Evolutionary conservation across 306 rosid species (phyloP).

Genomic region (Malus sieversii): DNA sequence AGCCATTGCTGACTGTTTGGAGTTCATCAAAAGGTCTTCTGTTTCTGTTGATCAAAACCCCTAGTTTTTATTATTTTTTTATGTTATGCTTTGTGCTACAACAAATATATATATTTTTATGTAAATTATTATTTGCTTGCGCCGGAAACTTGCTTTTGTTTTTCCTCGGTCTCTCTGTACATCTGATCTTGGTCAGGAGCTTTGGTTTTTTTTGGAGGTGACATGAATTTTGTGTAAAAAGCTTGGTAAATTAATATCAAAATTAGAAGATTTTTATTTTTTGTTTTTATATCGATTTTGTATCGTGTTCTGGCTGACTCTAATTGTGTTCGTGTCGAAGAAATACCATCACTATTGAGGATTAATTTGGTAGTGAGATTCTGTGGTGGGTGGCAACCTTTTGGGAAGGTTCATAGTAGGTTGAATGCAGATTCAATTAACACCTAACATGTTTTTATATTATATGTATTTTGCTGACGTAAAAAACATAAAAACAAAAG

Average conservation of each 20-base stretch:
- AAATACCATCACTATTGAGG: neutral
- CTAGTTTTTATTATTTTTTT: neutral
- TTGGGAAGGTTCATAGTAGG: conserved; percentile 25
- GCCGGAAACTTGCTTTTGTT: neutral
- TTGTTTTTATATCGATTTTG: too few species aligned
- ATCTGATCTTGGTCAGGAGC: neutral
- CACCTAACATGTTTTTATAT: conserved; percentile 26
- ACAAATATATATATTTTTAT: neutral
- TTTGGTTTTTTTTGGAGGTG: neutral
- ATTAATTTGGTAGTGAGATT: neutral
- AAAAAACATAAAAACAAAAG: conserved; percentile 9
- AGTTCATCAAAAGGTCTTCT: conserved; percentile 73
- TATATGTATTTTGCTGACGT: conserved; percentile 21
- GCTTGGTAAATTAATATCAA: neutral
- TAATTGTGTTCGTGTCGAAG: neutral
- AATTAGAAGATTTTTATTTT: too few species aligned
- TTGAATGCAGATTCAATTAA: conserved; percentile 17
- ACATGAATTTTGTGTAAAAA: neutral
- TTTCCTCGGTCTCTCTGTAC: neutral
- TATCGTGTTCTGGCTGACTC: neutral
- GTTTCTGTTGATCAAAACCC: conserved; percentile 42
- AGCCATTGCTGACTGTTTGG: conserved; percentile 91
- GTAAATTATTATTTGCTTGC: neutral
- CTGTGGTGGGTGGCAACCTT: neutral
- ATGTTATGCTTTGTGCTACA: neutral